Percentiles rank a stretch among this genome's conserved stretches.
Conservation (phyloP, 371 early-diverging fungal genomes). For the Sporodiniella umbellata region DNA sequence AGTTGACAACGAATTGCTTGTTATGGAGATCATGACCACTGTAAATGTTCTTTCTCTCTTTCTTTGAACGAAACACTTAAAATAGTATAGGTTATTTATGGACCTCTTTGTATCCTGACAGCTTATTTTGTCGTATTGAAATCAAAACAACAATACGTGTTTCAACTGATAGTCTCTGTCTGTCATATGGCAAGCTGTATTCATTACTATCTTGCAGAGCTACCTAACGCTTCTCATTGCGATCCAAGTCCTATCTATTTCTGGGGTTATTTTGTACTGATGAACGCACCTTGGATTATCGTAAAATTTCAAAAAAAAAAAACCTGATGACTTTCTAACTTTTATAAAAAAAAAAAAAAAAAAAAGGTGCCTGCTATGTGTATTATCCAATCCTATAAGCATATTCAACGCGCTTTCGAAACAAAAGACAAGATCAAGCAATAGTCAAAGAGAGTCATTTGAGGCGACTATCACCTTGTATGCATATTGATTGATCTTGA, state of each 20-base stretch:
- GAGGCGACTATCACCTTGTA: too few relatives aligned
- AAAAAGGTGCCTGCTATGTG: not conserved
- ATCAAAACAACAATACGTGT: conserved; percentile 64
- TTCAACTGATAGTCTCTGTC: conserved; percentile 61
- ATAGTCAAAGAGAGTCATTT: too few relatives aligned
- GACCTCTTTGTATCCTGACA: conserved; percentile 68
- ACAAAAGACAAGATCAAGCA: not conserved
- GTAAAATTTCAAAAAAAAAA: too few relatives aligned
- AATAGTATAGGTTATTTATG: conserved; percentile 62
- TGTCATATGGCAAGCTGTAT: conserved; percentile 36
- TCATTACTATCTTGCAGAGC: conserved; percentile 37
- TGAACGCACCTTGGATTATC: conserved; percentile 45
- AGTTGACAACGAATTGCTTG: conserved; percentile 71
- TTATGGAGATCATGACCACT: conserved; percentile 87
- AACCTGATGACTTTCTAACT: too few relatives aligned
- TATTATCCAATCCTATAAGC: not conserved
- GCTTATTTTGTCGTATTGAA: conserved; percentile 61
- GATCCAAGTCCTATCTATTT: conserved; percentile 40
- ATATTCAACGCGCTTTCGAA: not conserved
- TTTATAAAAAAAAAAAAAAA: too few relatives aligned
- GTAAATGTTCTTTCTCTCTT: conserved; percentile 41
- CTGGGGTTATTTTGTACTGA: conserved; percentile 41
- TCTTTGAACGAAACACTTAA: not conserved
- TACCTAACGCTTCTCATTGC: conserved; percentile 28
- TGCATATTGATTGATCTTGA: too few relatives aligned